Conservation (phyloP, 306 rosid species). For the Pyrus pyrifolia region DNA sequence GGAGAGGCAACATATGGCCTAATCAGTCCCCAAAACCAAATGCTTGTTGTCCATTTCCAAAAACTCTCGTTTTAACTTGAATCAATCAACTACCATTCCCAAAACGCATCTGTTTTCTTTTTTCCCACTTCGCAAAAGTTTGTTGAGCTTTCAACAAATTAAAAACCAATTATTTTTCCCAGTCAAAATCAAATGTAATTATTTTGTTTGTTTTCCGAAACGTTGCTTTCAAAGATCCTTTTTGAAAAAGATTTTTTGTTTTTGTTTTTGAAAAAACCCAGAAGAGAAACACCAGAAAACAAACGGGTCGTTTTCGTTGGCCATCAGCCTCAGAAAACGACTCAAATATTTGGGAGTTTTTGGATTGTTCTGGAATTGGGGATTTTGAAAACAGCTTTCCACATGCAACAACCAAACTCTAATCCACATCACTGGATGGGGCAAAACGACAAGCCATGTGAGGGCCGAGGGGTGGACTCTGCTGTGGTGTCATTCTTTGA, state of each 20-base stretch:
- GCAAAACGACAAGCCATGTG: slow-evolving; percentile 57
- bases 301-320: slow-evolving; percentile 36
- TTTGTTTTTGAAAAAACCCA: slow-evolving; percentile 2
- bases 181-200: slow-evolving; percentile 12
- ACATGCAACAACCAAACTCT: slow-evolving; percentile 6
- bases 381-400: slow-evolving; percentile 25
- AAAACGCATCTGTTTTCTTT: background rate
- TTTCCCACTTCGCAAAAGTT: background rate
- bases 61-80: background rate
- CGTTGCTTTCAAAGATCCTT: slow-evolving; percentile 45
- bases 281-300: slow-evolving; percentile 27
- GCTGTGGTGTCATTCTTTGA: slow-evolving; percentile 16
- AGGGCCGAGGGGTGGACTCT: slow-evolving; percentile 20
- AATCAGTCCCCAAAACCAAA: background rate
- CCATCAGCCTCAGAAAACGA: slow-evolving; percentile 30
- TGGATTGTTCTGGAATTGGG: slow-evolving; percentile 41
- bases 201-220: slow-evolving; percentile 24
- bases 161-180: slow-evolving; percentile 20
- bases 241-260: slow-evolving; percentile 8
- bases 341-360: slow-evolving; percentile 24
- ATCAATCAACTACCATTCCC: slow-evolving; percentile 2
- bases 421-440: slow-evolving; percentile 20
- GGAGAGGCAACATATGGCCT: slow-evolving; percentile 34
- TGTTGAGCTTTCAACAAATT: background rate
- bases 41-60: slow-evolving; percentile 11